Evolutionary conservation across 805 yeast genomes (phyloP).

Genomic region (Diddensiella transvaalensis): DNA sequence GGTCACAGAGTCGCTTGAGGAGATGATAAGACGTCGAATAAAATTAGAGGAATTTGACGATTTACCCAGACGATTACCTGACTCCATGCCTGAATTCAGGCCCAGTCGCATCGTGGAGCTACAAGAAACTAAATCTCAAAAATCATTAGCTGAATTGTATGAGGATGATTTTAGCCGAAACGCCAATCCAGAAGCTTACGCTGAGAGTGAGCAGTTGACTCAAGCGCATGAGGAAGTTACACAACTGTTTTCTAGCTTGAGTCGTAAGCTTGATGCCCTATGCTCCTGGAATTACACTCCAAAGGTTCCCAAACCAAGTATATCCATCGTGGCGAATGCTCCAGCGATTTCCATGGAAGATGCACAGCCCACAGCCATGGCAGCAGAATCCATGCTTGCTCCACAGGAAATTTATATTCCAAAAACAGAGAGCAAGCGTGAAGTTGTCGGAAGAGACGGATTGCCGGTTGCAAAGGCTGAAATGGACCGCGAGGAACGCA

Average conservation of each 20-base stretch:
- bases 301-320: slow-evolving; percentile 73
- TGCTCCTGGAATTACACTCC: slow-evolving; percentile 96
- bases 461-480: slow-evolving; percentile 78
- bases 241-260: slow-evolving; percentile 56
- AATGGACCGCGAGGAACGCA: slow-evolving; percentile 77
- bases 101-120: slow-evolving; percentile 47
- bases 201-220: slow-evolving; percentile 58
- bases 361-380: slow-evolving; percentile 85
- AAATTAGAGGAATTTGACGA: slow-evolving; percentile 76
- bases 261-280: slow-evolving; percentile 76
- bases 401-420: slow-evolving; percentile 86
- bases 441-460: slow-evolving; percentile 67
- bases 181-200: slow-evolving; percentile 39
- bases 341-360: slow-evolving; percentile 91
- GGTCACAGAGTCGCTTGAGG: slow-evolving; percentile 81
- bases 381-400: slow-evolving; percentile 72
- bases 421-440: slow-evolving; percentile 39
- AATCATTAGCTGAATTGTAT: slow-evolving; percentile 86
- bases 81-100: slow-evolving; percentile 61
- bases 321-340: slow-evolving; percentile 78
- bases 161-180: slow-evolving; percentile 67
- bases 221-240: slow-evolving; percentile 76
- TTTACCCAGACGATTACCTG: slow-evolving; percentile 65
- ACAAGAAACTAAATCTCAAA: slow-evolving; percentile 76
- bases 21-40: slow-evolving; percentile 80